Conservation (phyloP, 805 yeast genomes). For the Candida krabiensis region DNA sequence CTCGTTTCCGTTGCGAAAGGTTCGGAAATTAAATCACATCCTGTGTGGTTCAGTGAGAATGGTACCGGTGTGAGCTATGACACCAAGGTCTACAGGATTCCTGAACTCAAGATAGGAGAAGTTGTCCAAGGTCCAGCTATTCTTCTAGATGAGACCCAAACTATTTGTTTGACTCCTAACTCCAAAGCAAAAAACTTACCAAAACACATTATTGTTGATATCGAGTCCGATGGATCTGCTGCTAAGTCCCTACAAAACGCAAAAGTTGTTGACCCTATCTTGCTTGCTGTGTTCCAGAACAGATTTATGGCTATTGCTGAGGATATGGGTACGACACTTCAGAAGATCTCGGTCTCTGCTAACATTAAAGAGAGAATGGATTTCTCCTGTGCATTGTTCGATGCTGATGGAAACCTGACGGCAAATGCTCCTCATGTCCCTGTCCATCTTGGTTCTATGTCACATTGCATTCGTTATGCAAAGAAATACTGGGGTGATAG, state of each 20-base stretch:
- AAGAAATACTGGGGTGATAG: constrained; percentile 36
- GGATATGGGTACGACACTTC: constrained; percentile 43
- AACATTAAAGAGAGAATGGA: constrained; percentile 47
- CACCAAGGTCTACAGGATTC: constrained; percentile 38
- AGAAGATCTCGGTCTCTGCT: constrained; percentile 41
- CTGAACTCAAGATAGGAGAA: constrained; percentile 35
- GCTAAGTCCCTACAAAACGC: constrained; percentile 27
- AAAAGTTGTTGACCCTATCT: constrained; percentile 39
- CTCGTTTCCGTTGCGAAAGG: constrained; percentile 82
- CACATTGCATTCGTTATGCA: constrained; percentile 37
- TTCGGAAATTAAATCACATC: constrained; percentile 42
- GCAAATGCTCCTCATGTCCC: constrained; percentile 50
- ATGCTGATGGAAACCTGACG: constrained; percentile 39
- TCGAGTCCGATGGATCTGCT: constrained; percentile 4
- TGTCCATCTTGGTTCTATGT: constrained; percentile 46
- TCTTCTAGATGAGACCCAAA: constrained; percentile 36
- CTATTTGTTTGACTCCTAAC: constrained; percentile 33
- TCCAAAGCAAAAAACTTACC: constrained; percentile 31
- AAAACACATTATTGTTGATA: constrained; percentile 33
- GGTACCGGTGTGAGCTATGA: constrained; percentile 76
- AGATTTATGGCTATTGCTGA: constrained; percentile 50
- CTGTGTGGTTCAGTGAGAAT: constrained; percentile 63
- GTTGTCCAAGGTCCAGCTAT: constrained; percentile 48
- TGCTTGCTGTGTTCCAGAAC: constrained; percentile 41
- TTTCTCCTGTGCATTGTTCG: constrained; percentile 46